phyloP scores from a whole-genome alignment of 2,329 filamentous ascomycete genomes.

The Botrytis medusae region DNA sequence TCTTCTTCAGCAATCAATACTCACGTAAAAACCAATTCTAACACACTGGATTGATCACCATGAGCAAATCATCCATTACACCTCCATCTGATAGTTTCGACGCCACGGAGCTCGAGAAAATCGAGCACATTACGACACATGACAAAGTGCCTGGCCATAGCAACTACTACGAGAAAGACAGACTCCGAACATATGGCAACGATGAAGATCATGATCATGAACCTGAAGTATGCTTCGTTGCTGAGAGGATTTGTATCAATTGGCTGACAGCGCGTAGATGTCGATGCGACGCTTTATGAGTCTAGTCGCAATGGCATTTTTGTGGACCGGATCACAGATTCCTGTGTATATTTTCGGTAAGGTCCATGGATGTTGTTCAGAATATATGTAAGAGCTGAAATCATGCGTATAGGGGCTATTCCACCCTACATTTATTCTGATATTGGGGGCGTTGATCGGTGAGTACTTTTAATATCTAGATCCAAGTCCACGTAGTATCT shows the following conservation, averaged over 20 bases:
- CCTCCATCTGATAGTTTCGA: neutral
- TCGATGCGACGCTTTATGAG: slow-evolving; percentile 59
- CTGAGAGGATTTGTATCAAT: too few species aligned
- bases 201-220: slow-evolving; percentile 49
- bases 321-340: slow-evolving; percentile 62
- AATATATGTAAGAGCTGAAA: neutral
- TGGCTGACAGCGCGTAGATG: slow-evolving; percentile 49
- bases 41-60: neutral
- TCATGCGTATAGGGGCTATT: slow-evolving; percentile 43
- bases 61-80: neutral
- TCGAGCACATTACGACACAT: neutral
- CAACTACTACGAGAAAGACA: slow-evolving; percentile 33
- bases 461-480: neutral
- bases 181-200: slow-evolving; percentile 48
- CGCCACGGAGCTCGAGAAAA: neutral
- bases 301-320: slow-evolving; percentile 56
- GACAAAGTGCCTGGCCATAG: slow-evolving; percentile 31
- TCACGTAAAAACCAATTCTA: neutral
- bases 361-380: neutral
- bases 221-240: slow-evolving; percentile 42
- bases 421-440: slow-evolving; percentile 57
- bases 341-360: slow-evolving; percentile 54
- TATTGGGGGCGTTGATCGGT: slow-evolving; percentile 51
- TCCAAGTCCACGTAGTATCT: neutral
- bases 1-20: neutral